Evolutionary conservation across 2,329 filamentous ascomycete genomes (phyloP), one percentile per base, ranked within the genome.

Genomic region (Ceratocystiopsis sp.): DNA sequence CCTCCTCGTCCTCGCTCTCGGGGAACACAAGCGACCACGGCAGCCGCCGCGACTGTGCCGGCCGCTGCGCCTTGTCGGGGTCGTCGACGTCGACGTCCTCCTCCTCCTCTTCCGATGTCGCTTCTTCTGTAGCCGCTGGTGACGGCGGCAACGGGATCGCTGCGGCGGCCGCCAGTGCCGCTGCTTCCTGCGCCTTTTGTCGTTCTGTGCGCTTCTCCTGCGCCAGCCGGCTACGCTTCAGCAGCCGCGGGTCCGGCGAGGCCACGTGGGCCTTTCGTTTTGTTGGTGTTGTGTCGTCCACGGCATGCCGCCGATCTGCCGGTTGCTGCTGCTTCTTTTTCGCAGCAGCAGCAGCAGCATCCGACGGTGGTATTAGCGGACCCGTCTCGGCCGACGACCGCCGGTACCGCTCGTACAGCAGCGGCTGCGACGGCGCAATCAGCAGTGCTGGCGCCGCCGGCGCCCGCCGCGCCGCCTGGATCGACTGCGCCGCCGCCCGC

Each of bases 91-190:
- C 40, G 11, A 36, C 19, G 6, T 41, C 39, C 15, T 42, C 46
- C 15, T 51, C 49, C 13, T 40, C 37, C 15, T 44, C 46, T 15
- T 51, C 49, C 2, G 47, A 46, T 2, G 44, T 33, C 2, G 16
- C 15, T 16, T n/a, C n/a, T n/a, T 51, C 49, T 4, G 49, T 49
- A 0, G 42, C 44, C 5, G 48, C 46, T 1, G 48, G 48, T 1
- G 48, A 50, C 6, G 48, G 48, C 1, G 49, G 48, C 15, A 51
- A n/a, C 3, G 49, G 46, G 10, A 51, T 43, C 1, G 19, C 12
- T 10, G 45, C 44, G 0, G 44, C 41, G 18, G 41, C 41, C 2
- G 46, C 46, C 0, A 39, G 41, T 2, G 41, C 45, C 3, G 42
- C 44, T 5, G 37, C 40, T 16, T 40, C 43, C 13, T 40, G 40